phyloP scores from a whole-genome alignment of 1,139 yeast species.

The Sugiyamaella pinicola region DNA sequence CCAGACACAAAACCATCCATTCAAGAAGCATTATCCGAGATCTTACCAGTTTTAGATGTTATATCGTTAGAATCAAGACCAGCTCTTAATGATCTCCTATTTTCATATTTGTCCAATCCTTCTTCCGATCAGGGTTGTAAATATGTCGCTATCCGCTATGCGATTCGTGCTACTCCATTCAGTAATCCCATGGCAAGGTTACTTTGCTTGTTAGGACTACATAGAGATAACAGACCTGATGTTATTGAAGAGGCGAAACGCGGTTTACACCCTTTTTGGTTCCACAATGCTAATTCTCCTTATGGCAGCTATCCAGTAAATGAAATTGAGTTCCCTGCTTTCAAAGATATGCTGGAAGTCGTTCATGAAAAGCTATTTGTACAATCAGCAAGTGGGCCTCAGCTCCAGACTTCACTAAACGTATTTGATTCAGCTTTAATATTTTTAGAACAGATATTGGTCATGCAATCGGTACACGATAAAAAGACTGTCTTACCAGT shows the following conservation, averaged over 20 bases:
- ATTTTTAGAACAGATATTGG: conserved; percentile 52
- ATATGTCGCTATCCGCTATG: conserved; percentile 65
- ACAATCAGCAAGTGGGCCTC: conserved; percentile 12
- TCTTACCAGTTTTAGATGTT: conserved; percentile 53
- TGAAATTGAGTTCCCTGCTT: conserved; percentile 38
- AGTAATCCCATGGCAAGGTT: conserved; percentile 67
- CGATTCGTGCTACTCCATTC: conserved; percentile 68
- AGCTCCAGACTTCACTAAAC: conserved; percentile 24
- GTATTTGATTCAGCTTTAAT: conserved; percentile 41
- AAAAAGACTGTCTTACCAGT: conserved; percentile 58
- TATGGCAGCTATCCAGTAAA: conserved; percentile 18
- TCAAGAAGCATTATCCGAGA: conserved; percentile 69
- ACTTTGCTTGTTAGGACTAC: conserved; percentile 67
- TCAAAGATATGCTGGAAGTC: conserved; percentile 31
- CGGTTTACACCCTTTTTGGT: conserved; percentile 83
- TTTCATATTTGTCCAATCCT: conserved; percentile 44
- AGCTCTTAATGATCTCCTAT: conserved; percentile 51
- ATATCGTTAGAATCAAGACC: conserved; percentile 48
- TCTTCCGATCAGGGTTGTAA: conserved; percentile 48
- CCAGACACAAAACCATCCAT: conserved; percentile 66
- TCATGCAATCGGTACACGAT: conserved; percentile 61
- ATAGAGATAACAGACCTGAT: conserved; percentile 61
- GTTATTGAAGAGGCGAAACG: conserved; percentile 77
- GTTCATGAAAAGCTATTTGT: conserved; percentile 13
- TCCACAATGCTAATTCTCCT: conserved; percentile 41